Conservation (phyloP, 2,329 filamentous ascomycete genomes). For the Madurella mycetomatis region DNA sequence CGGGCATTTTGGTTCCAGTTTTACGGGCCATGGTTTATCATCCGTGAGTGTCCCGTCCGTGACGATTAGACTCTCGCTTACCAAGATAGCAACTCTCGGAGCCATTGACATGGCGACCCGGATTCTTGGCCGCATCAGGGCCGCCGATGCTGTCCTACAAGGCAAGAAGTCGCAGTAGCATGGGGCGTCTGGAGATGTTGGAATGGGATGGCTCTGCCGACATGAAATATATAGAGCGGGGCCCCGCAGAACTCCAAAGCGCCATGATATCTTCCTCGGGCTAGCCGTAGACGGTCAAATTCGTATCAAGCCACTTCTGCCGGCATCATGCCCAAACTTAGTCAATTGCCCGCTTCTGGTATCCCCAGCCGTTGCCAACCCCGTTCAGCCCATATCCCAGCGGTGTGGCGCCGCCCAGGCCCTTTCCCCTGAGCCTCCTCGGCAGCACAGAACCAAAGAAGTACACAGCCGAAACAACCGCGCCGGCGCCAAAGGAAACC, state of each 20-base stretch:
- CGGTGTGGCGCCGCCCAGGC: slow-evolving; percentile 54
- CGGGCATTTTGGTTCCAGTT: slow-evolving; percentile 43
- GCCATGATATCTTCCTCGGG: too few relatives aligned
- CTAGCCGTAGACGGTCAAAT: too few relatives aligned
- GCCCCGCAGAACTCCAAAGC: too few relatives aligned
- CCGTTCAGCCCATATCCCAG: slow-evolving; percentile 51
- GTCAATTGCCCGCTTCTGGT: slow-evolving; percentile 49
- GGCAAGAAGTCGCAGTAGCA: slow-evolving; percentile 41
- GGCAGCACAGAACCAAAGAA: slow-evolving; percentile 59
- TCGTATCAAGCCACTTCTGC: not conserved
- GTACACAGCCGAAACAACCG: slow-evolving; percentile 51
- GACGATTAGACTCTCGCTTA: not conserved
- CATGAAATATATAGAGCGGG: too few relatives aligned
- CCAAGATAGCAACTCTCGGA: slow-evolving; percentile 42
- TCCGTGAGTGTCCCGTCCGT: slow-evolving; percentile 44
- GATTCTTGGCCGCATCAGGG: slow-evolving; percentile 39
- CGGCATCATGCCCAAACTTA: not conserved
- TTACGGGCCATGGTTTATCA: slow-evolving; percentile 48
- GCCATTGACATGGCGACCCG: slow-evolving; percentile 52
- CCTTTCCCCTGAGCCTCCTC: slow-evolving; percentile 44
- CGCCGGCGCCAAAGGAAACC: slow-evolving; percentile 54
- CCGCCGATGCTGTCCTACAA: slow-evolving; percentile 29
- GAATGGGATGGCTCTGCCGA: too few relatives aligned
- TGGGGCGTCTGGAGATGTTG: too few relatives aligned
- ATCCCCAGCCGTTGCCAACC: slow-evolving; percentile 57